Base-by-base conservation (phyloP, 2,329 filamentous ascomycete species). In the Trichoderma cornu-damae region DNA sequence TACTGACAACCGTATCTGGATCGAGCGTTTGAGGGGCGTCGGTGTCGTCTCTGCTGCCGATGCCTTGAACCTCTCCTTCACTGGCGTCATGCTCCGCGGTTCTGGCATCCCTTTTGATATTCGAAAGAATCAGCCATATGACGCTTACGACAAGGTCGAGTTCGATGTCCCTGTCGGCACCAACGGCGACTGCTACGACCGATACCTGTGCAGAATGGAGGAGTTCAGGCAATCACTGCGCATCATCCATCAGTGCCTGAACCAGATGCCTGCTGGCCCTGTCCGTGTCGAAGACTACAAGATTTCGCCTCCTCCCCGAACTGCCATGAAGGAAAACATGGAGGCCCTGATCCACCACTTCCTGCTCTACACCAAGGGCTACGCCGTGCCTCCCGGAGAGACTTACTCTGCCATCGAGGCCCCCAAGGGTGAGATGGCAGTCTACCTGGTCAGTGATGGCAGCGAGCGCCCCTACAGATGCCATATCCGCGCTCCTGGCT, bases 241-340 rank as follows among this genome's bases (percentile, higher is more conserved):
- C 68, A 99, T 99, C 75, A 96, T 99, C 71, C 87, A 96, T 81
- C 95, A 99, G 77, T 99, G 95, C 75, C 79, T 99, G 67, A 97
- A 99, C 82, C 90, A 99, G 80, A 99, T 99, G 90, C 93, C 95
- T 48, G 82, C 89, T 48, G 94, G 94, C 26, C 94, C 94, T 52
- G 84, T 97, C 70, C 89, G 93, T 65, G 90, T 96, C 40, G 94
- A 99, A 77, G 94, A 99, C 76, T 99, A 97, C 85, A 99, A 99
- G 84, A 84, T 99, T 69, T 88, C 90, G 2, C 94, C 94, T 20
- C 94, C 94, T 61, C 95, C 94, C n/a, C 87, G 94, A 69, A 82
- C 90, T 43, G 94, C 94, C 69, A 99, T 99, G 94, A 99, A 99
- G 84, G 94, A 99, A 84, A 99, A 99, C 80, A 99, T 99, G 95